Evolutionary conservation across 2,329 filamentous ascomycete genomes (phyloP).

Genomic region (Neopestalotiopsis sp.): DNA sequence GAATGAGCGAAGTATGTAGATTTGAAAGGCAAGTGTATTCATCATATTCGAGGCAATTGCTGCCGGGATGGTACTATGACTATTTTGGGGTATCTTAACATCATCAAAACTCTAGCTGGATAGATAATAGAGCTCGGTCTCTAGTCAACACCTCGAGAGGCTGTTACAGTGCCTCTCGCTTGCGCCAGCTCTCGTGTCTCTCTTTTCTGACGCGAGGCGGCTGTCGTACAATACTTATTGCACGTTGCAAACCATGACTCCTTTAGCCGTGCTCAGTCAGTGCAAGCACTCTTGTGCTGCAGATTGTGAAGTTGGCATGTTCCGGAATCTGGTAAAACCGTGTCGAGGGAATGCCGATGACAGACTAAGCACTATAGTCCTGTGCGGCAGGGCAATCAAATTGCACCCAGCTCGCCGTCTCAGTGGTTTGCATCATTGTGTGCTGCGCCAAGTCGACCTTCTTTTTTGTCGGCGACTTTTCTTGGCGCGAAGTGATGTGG

Average conservation of each 20-base stretch:
- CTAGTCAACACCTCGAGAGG: neutral
- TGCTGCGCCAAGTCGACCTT: neutral
- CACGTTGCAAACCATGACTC: neutral
- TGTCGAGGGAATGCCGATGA: neutral
- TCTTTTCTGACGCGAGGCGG: neutral
- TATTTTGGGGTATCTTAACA: neutral
- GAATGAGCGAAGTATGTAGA: neutral
- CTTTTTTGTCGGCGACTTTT: neutral
- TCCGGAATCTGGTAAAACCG: neutral
- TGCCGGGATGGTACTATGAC: neutral
- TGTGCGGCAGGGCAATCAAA: neutral
- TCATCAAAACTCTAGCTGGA: neutral
- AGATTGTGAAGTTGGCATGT: neutral
- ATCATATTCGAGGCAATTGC: neutral
- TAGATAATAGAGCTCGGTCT: neutral
- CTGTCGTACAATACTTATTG: neutral
- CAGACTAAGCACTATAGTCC: neutral
- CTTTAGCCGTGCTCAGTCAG: neutral
- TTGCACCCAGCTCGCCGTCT: neutral
- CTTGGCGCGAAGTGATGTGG: neutral
- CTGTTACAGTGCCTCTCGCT: neutral
- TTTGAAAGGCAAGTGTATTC: neutral
- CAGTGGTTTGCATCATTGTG: neutral
- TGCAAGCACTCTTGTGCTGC: neutral
- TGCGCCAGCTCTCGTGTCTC: neutral